Percentiles rank a stretch among this genome's conserved stretches.
Conservation (phyloP, 2,329 filamentous ascomycete genomes). For the Mariannaea sp. region DNA sequence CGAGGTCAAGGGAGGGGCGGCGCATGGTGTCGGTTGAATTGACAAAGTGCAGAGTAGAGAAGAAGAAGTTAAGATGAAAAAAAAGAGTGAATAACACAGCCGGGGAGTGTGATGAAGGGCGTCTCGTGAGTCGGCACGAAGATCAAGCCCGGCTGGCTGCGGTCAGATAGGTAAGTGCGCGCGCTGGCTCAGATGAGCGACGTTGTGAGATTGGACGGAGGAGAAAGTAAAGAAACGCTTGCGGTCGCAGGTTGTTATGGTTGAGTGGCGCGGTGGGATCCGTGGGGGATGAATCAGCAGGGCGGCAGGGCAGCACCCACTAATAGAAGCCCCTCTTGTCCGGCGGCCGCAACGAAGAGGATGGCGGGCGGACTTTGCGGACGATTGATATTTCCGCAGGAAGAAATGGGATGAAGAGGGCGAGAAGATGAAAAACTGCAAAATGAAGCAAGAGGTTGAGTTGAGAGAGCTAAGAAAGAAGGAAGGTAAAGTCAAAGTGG, state of each 20-base stretch:
- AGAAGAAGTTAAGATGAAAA: neutral
- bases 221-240: conserved; percentile 6
- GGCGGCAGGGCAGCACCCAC: conserved; percentile 12
- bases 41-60: conserved; percentile 3
- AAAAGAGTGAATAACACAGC: conserved; percentile 10
- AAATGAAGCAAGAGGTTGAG: neutral
- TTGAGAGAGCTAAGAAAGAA: too few species aligned
- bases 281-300: conserved; percentile 18
- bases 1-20: conserved; percentile 48
- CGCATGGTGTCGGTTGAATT: conserved; percentile 45
- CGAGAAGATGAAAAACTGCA: neutral
- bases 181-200: neutral
- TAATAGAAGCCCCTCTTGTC: conserved; percentile 16
- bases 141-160: conserved; percentile 17
- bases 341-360: too few species aligned
- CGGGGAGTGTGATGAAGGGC: conserved; percentile 4
- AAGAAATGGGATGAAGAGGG: neutral
- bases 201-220: neutral
- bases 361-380: neutral
- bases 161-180: neutral
- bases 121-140: conserved; percentile 16
- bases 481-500: too few species aligned
- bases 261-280: conserved; percentile 5
- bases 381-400: neutral
- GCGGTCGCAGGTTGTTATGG: conserved; percentile 5